A percentile compares a stretch with the other conserved stretches of the same genome.
These are phyloP conservation scores for Gossypioides kirkii DNA, from an alignment of 345 rosid species.

Conservation along the genomic window DNA sequence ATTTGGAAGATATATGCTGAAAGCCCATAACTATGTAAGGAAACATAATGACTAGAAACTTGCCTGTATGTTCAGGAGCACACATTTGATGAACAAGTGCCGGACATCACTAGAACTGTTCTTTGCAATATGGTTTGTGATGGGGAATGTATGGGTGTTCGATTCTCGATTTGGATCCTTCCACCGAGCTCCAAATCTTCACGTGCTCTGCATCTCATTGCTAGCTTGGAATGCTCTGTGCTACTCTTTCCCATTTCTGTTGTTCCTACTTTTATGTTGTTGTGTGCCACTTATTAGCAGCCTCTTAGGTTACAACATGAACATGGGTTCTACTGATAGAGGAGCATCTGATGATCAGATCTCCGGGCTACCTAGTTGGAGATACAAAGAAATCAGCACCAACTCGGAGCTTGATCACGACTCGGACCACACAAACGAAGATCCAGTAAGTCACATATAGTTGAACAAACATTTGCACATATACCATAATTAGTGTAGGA, in stretches of 20 bases:
- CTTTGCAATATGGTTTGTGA: conserved; percentile 99
- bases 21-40: not conserved
- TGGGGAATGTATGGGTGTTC: conserved; percentile 97
- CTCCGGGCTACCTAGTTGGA: conserved; percentile 77
- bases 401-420: conserved; percentile 27
- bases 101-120: conserved; percentile 87
- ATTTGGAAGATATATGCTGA: not conserved
- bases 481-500: not conserved
- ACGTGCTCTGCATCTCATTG: conserved; percentile 78
- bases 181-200: conserved; percentile 76
- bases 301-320: conserved; percentile 92
- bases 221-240: conserved; percentile 90
- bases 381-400: conserved; percentile 44
- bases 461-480: not conserved
- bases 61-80: conserved; percentile 38
- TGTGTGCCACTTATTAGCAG: conserved; percentile 73
- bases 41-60: not conserved
- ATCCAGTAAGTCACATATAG: conserved; percentile 32
- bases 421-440: conserved; percentile 34
- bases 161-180: conserved; percentile 87
- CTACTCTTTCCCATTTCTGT: conserved; percentile 85
- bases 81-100: conserved; percentile 88
- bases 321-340: conserved; percentile 63
- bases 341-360: conserved; percentile 95
- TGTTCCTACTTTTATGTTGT: conserved; percentile 86